Conservation (phyloP, 768 basidiomycete genomes). For the Leccinum arenicola region DNA sequence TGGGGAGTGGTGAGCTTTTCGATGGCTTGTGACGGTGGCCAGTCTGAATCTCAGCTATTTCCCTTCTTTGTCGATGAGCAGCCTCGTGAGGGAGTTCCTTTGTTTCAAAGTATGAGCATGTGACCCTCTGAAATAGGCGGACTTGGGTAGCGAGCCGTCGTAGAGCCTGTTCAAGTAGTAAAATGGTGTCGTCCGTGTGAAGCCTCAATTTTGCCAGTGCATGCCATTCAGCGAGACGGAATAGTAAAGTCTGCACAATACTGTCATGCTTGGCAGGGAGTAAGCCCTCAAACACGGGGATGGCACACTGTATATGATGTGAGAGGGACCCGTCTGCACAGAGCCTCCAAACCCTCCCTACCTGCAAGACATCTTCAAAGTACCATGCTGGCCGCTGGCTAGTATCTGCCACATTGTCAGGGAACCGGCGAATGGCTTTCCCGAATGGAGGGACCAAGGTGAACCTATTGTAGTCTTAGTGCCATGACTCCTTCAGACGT, state of each 20-base stretch:
- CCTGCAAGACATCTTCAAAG: constrained; percentile 44
- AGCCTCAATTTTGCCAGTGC: background rate
- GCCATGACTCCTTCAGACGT: background rate
- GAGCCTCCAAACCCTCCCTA: background rate
- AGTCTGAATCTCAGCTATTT: background rate
- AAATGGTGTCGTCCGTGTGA: background rate
- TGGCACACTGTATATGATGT: constrained; percentile 23
- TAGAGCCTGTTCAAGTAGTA: background rate
- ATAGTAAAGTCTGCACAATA: background rate
- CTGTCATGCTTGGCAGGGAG: constrained; percentile 6
- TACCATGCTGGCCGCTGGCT: constrained; percentile 38
- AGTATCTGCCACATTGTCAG: constrained; percentile 35
- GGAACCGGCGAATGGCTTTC: constrained; percentile 36
- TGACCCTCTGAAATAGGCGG: background rate
- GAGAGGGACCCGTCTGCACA: background rate
- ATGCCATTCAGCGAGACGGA: background rate
- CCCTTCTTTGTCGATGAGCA: constrained; percentile 3
- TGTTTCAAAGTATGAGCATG: background rate
- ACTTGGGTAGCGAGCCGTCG: background rate
- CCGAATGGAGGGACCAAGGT: constrained; percentile 17
- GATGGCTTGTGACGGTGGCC: background rate
- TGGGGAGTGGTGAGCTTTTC: background rate
- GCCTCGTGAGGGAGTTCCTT: background rate
- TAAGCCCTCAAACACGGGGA: constrained; percentile 32
- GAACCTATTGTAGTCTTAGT: background rate